Percentiles rank a stretch among this genome's conserved stretches.
Evolutionary conservation across 495 filamentous ascomycete genomes (phyloP).

Genomic region (Arthonia radiata): DNA sequence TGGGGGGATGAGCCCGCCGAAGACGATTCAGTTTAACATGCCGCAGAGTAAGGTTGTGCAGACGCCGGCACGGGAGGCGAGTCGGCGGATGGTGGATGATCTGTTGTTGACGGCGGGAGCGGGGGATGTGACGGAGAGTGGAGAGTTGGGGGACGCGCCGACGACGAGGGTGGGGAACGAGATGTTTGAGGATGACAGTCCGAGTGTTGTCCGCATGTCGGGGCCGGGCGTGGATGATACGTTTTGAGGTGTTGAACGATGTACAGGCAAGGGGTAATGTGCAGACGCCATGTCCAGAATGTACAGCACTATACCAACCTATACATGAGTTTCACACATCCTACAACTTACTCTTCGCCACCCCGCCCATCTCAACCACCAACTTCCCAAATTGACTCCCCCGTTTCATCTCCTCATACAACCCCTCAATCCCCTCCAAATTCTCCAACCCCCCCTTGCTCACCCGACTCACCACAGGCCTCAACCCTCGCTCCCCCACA

Average conservation of each 20-base stretch:
- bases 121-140: conserved; percentile 28
- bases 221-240: too few species aligned
- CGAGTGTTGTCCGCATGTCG: conserved; percentile 60
- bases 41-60: conserved; percentile 69
- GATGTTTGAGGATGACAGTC: conserved; percentile 22
- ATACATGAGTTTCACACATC: too few species aligned
- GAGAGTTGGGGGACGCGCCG: conserved; percentile 7
- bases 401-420: conserved; percentile 53
- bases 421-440: conserved; percentile 33
- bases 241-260: too few species aligned
- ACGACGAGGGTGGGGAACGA: conserved; percentile 1
- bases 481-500: conserved; percentile 34
- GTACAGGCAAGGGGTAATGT: too few species aligned
- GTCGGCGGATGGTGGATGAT: conserved; percentile 75
- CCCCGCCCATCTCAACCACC: conserved; percentile 11
- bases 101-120: conserved; percentile 66
- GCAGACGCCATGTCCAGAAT: too few species aligned
- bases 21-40: conserved; percentile 91
- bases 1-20: conserved; percentile 62
- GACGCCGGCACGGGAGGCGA: conserved; percentile 82
- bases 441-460: conserved; percentile 40
- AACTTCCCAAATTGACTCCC: conserved; percentile 30
- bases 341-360: conserved; percentile 9
- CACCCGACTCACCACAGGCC: conserved; percentile 35
- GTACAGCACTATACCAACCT: too few species aligned